Conservation (phyloP, 2,329 filamentous ascomycete species). For the Diplocarpon rosae region DNA sequence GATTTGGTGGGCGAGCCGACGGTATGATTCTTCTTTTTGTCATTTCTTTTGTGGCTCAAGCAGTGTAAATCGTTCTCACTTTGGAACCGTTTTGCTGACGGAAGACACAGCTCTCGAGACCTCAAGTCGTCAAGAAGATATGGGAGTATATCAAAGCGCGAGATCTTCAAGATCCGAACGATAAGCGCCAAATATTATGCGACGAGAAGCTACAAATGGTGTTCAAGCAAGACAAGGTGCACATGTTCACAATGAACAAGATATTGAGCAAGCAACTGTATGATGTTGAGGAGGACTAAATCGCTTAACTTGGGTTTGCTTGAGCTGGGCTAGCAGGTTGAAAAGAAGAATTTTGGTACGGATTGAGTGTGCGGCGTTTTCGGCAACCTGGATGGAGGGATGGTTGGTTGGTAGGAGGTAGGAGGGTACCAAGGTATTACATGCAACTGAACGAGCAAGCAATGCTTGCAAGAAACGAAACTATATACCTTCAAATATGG, state of each 20-base stretch:
- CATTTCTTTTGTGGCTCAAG: too few relatives aligned
- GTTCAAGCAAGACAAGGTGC: conserved; percentile 81
- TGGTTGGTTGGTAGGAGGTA: too few relatives aligned
- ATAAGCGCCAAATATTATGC: conserved; percentile 87
- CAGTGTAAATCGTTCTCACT: too few relatives aligned
- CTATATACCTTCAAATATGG: too few relatives aligned
- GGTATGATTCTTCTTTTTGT: conserved; percentile 33
- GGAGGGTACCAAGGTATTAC: too few relatives aligned
- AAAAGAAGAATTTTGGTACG: too few relatives aligned
- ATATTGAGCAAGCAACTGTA: conserved; percentile 84
- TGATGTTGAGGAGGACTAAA: conserved; percentile 56
- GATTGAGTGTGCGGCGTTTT: not conserved
- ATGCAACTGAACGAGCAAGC: too few relatives aligned
- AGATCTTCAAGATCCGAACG: conserved; percentile 77
- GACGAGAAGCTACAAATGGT: conserved; percentile 86
- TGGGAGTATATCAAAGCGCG: conserved; percentile 91
- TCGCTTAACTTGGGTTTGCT: not conserved
- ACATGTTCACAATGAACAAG: conserved; percentile 99
- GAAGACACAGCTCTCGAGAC: conserved; percentile 62
- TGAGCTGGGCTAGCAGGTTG: not conserved
- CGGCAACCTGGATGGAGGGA: too few relatives aligned
- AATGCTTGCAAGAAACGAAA: too few relatives aligned
- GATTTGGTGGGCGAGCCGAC: conserved; percentile 59
- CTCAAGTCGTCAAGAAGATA: conserved; percentile 90
- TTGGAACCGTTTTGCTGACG: conserved; percentile 2